A percentile compares a stretch with the other conserved stretches of the same genome.
These are phyloP conservation scores for Kazachstania africana DNA, from an alignment of 805 yeast genomes.

Conservation along the genomic window DNA sequence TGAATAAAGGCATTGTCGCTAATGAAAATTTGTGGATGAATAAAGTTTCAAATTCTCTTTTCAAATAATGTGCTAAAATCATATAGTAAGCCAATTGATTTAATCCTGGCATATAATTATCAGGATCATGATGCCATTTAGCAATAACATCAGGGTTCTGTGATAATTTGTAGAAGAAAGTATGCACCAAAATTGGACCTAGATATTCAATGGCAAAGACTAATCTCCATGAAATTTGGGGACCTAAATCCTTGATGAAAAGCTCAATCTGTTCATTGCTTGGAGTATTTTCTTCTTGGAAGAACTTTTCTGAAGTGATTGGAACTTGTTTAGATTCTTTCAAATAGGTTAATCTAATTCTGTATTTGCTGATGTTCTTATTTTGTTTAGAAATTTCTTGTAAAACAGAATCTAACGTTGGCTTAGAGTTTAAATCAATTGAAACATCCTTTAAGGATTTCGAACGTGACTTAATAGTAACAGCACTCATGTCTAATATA, in stretches of 20 bases:
- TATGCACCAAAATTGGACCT: conserved; percentile 80
- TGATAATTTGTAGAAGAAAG: conserved; percentile 43
- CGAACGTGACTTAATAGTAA: conserved; percentile 47
- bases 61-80: conserved; percentile 64
- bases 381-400: conserved; percentile 34
- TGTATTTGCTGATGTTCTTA: conserved; percentile 31
- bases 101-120: conserved; percentile 12
- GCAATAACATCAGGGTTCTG: conserved; percentile 5
- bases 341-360: conserved; percentile 44
- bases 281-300: conserved; percentile 27
- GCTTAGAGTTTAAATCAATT: conserved; percentile 26
- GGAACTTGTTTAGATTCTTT: conserved; percentile 26
- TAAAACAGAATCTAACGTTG: conserved; percentile 33
- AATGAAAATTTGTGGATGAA: conserved; percentile 77
- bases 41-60: conserved; percentile 81
- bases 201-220: conserved; percentile 83
- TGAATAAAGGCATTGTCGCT: conserved; percentile 85
- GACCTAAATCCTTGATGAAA: conserved; percentile 80
- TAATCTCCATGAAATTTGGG: conserved; percentile 83
- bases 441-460: conserved; percentile 40
- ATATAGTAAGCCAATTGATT: conserved; percentile 30
- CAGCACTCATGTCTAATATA: conserved; percentile 2
- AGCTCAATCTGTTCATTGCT: conserved; percentile 34
- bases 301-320: conserved; percentile 13
- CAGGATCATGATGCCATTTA: conserved; percentile 6